A percentile compares a stretch with the other conserved stretches of the same genome.
Evolutionary conservation across 164 flowering plant species (phyloP).

Genomic region (Kalanchoe fedtschenkoi): DNA sequence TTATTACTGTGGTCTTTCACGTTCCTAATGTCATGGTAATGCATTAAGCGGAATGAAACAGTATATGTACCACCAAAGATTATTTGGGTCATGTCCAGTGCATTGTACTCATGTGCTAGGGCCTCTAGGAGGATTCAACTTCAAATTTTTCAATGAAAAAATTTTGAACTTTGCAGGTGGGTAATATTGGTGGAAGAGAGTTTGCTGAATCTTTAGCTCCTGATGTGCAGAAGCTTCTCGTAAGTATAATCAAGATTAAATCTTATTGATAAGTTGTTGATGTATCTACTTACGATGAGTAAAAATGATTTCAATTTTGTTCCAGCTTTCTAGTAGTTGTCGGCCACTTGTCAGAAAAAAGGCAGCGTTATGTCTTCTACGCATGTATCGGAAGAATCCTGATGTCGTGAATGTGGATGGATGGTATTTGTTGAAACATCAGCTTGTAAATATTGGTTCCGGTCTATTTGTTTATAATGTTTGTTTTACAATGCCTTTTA

Average conservation of each 20-base stretch:
- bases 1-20: background rate
- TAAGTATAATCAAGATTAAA: conserved; percentile 24
- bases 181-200: conserved; percentile 98
- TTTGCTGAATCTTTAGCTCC: conserved; percentile 98
- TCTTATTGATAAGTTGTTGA: background rate
- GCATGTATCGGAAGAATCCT: conserved; percentile 88
- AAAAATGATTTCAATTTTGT: background rate
- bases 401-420: conserved; percentile 99
- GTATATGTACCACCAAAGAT: no score
- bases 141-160: background rate
- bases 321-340: conserved; percentile 89
- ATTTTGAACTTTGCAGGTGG: conserved; percentile 46
- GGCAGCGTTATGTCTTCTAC: conserved; percentile 89
- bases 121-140: background rate
- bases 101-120: background rate
- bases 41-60: no score
- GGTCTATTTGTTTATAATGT: background rate
- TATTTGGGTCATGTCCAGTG: background rate
- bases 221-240: conserved; percentile 94
- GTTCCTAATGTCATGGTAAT: no score
- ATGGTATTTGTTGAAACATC: conserved; percentile 37
- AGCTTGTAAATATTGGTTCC: background rate
- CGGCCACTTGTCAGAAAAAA: conserved; percentile 97
- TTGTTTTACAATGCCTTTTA: conserved; percentile 18
- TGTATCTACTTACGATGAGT: background rate